phyloP scores from a whole-genome alignment of 768 basidiomycete genomes.

The Mrakia frigida region DNA sequence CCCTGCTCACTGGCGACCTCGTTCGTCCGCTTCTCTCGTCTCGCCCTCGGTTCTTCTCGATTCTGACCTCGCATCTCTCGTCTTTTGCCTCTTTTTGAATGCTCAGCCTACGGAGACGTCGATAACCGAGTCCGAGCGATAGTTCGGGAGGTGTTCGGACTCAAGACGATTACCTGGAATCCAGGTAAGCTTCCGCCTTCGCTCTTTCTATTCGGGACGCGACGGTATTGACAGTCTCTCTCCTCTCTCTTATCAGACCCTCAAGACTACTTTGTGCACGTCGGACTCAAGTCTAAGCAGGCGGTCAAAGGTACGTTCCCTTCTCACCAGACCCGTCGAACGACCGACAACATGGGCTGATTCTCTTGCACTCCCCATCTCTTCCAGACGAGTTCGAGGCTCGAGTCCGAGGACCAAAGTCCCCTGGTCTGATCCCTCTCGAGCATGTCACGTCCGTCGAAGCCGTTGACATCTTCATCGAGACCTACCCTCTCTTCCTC shows the following conservation, averaged over 20 bases:
- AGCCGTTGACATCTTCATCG: constrained; percentile 48
- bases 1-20: constrained; percentile 60
- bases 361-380: neutral
- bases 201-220: neutral
- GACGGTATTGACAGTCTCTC: neutral
- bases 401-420: constrained; percentile 49
- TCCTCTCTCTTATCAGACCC: constrained; percentile 45
- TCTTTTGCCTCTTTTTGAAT: neutral
- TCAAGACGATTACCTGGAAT: constrained; percentile 83
- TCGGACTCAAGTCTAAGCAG: neutral
- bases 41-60: neutral
- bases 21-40: neutral
- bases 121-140: constrained; percentile 81
- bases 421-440: constrained; percentile 71
- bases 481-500: neutral
- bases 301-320: neutral
- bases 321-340: neutral
- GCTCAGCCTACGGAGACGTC: constrained; percentile 31
- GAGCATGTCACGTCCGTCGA: constrained; percentile 71
- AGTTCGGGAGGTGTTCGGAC: constrained; percentile 76
- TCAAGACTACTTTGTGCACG: constrained; percentile 33
- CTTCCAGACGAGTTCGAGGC: neutral
- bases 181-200: constrained; percentile 33
- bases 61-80: neutral
- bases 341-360: neutral